phyloP scores from a whole-genome alignment of 257 asterid species.

The Orobanche coerulescens region DNA sequence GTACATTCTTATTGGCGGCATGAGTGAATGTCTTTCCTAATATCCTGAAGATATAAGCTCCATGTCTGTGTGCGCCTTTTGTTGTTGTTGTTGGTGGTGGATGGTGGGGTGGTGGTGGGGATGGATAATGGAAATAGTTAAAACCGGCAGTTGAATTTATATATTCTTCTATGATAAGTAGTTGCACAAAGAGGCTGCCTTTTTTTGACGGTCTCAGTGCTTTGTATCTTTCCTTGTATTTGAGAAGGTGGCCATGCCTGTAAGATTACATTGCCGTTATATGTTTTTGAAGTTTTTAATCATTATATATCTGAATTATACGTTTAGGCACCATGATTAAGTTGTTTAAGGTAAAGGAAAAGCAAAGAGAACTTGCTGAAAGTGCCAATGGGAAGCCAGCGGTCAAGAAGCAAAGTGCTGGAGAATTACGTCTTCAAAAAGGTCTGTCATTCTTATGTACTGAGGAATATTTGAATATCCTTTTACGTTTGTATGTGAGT shows the following conservation, averaged over 20 bases:
- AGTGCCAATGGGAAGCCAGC: slow-evolving; percentile 80
- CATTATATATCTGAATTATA: slow-evolving; percentile 3
- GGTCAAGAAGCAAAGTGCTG: slow-evolving; percentile 89
- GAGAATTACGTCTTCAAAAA: slow-evolving; percentile 84
- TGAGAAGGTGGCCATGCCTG: neutral
- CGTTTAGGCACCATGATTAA: slow-evolving; percentile 66
- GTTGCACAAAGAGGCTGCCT: neutral
- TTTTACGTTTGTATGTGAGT: neutral
- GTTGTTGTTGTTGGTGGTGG: neutral
- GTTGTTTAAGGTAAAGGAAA: slow-evolving; percentile 88
- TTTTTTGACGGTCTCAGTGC: neutral
- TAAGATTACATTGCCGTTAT: neutral
- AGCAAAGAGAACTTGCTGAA: slow-evolving; percentile 88
- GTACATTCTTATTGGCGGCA: neutral
- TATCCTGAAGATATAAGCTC: neutral
- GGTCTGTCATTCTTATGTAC: slow-evolving; percentile 26
- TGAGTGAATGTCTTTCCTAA: neutral
- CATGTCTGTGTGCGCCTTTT: neutral
- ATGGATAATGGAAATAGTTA: neutral
- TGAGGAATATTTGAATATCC: neutral
- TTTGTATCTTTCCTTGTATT: slow-evolving; percentile 8
- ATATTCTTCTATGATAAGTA: neutral
- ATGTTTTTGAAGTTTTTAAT: neutral
- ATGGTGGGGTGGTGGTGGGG: no score
- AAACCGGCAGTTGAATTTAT: slow-evolving; percentile 1